Evolutionary conservation across 345 rosid genomes (phyloP), one percentile per base, ranked within the genome.

Genomic region (Arabidopsis arenosa): DNA sequence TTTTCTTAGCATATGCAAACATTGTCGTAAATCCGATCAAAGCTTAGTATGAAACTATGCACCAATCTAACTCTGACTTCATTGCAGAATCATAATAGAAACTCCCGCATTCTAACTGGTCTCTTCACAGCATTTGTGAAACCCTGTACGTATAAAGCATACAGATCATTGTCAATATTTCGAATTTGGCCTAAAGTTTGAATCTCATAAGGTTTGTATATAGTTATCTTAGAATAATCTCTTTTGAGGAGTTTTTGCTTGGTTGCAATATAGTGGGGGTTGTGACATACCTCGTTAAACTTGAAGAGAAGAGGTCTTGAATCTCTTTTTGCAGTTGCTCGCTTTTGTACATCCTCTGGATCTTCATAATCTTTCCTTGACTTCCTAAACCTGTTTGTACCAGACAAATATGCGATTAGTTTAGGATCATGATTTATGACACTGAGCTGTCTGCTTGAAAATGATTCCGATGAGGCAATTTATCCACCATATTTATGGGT

Each of bases 51-150:
- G 68, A 58, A 61, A 35, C 48, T 71, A 59, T 9, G 65, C 53
- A 66, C 53, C 43, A 40, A 14, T 30, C n/a, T 49, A 30, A 49
- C n/a, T 14, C 14, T 61, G 18, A n/a, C 57, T 64, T 57, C 52
- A 45, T 6, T 23, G 40, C 36, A 41, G 12, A 58, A 67, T 87
- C 81, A 86, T 17, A 40, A 40, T 54, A 88, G 80, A 81, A 93
- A 93, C 70, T 91, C 97, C 2, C 81, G 86, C 85, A 93, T 89
- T 33, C 87, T 87, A 36, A 87, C 93, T 0, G 98, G 97, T 80
- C 96, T 86, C 84, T 93, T 93, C 58, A 91, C 88, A 63, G 97
- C 97, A 43, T 43, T 43, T 43, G 47, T 43, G 47, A 43, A 43
- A 43, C 94, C 96, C 96, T 93, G 84, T 44, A 72, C 7, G 70